Base-by-base conservation (phyloP, 371 early-diverging fungal species). In the Lichtheimia ramosa region DNA sequence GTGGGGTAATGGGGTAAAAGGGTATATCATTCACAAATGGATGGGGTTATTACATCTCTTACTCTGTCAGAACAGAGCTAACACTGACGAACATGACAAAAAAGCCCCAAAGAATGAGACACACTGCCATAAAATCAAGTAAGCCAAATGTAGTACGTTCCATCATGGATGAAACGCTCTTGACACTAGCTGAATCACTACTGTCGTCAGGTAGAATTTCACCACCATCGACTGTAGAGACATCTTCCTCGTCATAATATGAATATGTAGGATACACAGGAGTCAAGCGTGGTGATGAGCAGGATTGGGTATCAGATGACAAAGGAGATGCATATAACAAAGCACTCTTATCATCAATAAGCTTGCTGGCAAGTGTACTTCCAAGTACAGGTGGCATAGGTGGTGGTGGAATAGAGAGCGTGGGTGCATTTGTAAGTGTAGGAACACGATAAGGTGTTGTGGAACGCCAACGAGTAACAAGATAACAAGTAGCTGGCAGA, bases 401-500 rank as follows among this genome's bases (percentile, higher is more conserved):
- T 10, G 62, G 55, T 5, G 62, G 62, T 16, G 65, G 39, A 25
- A 56, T 48, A 7, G 65, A 59, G 21, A 64, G 51, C 6, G 65
- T 64, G 20, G 59, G 65, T 23, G 62, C 59, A n/a, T 28, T 43
- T n/a, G 59, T 59, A 5, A 59, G 48, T 2, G 59, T 52, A 1
- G 51, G 59, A 12, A 50, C 34, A 4, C 50, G 51, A 16, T 18
- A 21, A 0, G 46, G 21, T 21, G 46, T 18, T n/a, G 21, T n/a
- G 8, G 56, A 43, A 10, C 43, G 56, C 20, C 56, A 41, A n/a
- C 56, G 41, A 24, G 56, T 41, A 43, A 55, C n/a, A 18, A 85
- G 68, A 63, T 83, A 85, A 34, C 78, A 66, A 16, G 59, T 49
- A 0, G 77, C 81, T 28, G 86, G 86, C 20, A 86, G 56, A 41